Base-by-base conservation (phyloP, 2,329 filamentous ascomycete genomes). In the Grosmannia serpens region DNA sequence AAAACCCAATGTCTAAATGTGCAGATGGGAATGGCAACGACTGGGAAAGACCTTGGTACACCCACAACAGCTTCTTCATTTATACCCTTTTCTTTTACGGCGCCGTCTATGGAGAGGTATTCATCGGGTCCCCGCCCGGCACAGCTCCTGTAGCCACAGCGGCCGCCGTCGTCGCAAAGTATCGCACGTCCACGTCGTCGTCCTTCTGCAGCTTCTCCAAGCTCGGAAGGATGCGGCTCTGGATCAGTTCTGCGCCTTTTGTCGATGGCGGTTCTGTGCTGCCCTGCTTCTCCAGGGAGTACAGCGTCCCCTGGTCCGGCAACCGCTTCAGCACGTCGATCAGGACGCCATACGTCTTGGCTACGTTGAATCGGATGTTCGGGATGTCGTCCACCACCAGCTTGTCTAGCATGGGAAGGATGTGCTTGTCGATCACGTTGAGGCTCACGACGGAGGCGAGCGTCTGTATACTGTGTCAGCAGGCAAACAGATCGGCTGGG, bases 361-460 rank as follows among this genome's bases (percentile, higher is more conserved):
- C 94, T 53, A 99, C 94, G 73, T 99, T 99, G 82, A 99, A 99
- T 56, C 94, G 90, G 70, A 99, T 99, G 76, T 99, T 99, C 65
- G 94, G 94, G 63, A 99, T 99, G 51, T 95, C 91, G 70, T 99
- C 94, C 52, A 84, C 82, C 56, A 95, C 90, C 58, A 99, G 87
- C 76, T 92, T 90, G 73, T 96, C 89, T 70, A 99, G 84, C 80
- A 99, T 97, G 46, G 94, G 94, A 26, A 99, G 82, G 65, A 99
- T 95, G 38, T 90, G 94, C 70, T 88, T 87, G 69, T 89, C 86
- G 71, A 99, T 95, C 61, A 97, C 92, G 60, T 91, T 89, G 66
- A 97, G 82, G 70, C 88, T 95, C 67, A 99, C 89, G 57, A 95
- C 95, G 35, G 88, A 88, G 33, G 94, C 88, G 62, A 99, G 85